Base-by-base conservation (phyloP, 129 eudicot species). In the Lactuca sativa region DNA sequence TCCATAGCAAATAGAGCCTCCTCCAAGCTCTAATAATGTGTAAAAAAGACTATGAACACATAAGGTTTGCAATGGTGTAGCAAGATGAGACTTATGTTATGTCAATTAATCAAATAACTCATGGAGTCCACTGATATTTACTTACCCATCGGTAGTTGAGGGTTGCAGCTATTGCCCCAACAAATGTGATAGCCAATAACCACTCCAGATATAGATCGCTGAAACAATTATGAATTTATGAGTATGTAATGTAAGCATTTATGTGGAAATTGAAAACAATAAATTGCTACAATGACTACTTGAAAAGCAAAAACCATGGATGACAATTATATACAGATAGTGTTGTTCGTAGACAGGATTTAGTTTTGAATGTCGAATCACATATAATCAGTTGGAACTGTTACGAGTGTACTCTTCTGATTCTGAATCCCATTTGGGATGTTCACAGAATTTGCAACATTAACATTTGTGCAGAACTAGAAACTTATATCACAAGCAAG, bases 71-170 rank as follows among this genome's bases (percentile, higher is more conserved):
- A 25, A 25, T 25, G 30, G 30, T 25, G 30, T 25, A 25, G 30
- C 30, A 25, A 25, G 30, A 25, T 25, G 30, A 25, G 30, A 25
- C 2, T 25, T 25, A 25, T 25, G 30, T 25, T 25, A 25, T 25
- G 30, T 25, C 30, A 25, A 25, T 25, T 0, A 25, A 25, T 25
- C 30, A 17, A 66, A 56, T 5, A 57, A 61, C 3, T 30, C 3
- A 18, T 49, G 31, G 9, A 71, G 59, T 15, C 38, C 33, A 18
- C 47, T 15, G 58, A 3, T 73, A 17, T 43, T 64, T 12, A 65
- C 85, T 33, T 76, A 89, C 98, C 98, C 98, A 93, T 71, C 99
- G 76, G 73, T 90, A 87, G 75, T 95, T 95, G 10, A 95, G 86
- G 13, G 96, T 89, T 62, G 99, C 99, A 53, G 80, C 80, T 54